A percentile compares a stretch with the other conserved stretches of the same genome.
Conservation (phyloP, 768 basidiomycete genomes). For the Amanita pseudoporphyria region DNA sequence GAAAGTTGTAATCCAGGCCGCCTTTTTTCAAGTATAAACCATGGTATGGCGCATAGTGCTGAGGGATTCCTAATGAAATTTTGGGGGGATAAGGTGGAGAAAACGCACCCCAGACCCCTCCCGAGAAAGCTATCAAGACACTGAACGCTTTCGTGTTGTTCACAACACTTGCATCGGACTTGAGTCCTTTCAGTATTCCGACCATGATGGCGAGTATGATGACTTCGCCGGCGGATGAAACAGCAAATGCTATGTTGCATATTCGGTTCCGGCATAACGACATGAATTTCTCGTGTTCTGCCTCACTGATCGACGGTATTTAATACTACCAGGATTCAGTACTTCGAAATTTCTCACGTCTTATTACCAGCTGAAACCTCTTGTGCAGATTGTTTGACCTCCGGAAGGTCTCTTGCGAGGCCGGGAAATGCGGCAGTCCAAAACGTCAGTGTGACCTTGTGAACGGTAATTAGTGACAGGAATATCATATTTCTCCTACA, state of each 20-base stretch:
- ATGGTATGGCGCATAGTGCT: constrained; percentile 64
- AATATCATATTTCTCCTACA: neutral
- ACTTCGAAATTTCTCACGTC: constrained; percentile 24
- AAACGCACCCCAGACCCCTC: constrained; percentile 60
- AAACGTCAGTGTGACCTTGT: constrained; percentile 60
- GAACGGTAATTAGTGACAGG: neutral
- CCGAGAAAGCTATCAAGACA: constrained; percentile 69
- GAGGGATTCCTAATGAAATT: neutral
- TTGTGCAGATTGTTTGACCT: constrained; percentile 45
- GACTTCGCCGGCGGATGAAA: constrained; percentile 63
- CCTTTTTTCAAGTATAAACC: constrained; percentile 64
- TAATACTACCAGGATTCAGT: neutral
- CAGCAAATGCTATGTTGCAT: constrained; percentile 65
- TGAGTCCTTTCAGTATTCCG: constrained; percentile 60
- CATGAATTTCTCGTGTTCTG: constrained; percentile 45
- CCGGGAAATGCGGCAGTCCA: constrained; percentile 83
- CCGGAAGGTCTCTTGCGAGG: constrained; percentile 58
- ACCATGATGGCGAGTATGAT: constrained; percentile 64
- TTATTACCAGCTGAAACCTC: constrained; percentile 33
- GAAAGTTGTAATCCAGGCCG: constrained; percentile 57
- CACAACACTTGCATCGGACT: constrained; percentile 48
- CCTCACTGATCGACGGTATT: constrained; percentile 19
- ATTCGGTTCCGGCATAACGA: constrained; percentile 65
- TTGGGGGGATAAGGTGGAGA: neutral
- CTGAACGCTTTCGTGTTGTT: constrained; percentile 74